These are phyloP conservation scores for Dactylonectria estremocensis DNA, from an alignment of 2,329 filamentous ascomycete genomes.

Conservation along the genomic window DNA sequence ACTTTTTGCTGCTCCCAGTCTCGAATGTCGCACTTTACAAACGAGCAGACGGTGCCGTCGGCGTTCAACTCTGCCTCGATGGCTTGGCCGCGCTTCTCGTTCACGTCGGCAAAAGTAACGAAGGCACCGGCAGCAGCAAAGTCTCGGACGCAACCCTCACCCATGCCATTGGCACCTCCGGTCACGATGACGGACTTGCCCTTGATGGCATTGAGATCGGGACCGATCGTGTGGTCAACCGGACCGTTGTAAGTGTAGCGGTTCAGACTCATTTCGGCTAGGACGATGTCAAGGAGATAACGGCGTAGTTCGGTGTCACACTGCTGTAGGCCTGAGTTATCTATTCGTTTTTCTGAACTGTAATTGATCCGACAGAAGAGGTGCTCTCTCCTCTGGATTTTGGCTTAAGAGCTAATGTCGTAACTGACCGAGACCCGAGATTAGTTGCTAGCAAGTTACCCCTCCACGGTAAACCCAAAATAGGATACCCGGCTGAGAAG, in stretches of 20 bases:
- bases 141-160: constrained; percentile 53
- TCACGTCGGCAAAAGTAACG: constrained; percentile 59
- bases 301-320: no score
- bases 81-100: constrained; percentile 50
- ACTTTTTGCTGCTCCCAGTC: constrained; percentile 60
- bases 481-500: neutral
- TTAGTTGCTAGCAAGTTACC: neutral
- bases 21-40: constrained; percentile 60
- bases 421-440: neutral
- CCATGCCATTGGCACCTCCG: constrained; percentile 62
- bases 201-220: constrained; percentile 40
- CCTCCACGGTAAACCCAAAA: neutral
- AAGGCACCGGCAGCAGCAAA: constrained; percentile 57
- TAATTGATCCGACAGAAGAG: no score
- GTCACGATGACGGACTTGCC: constrained; percentile 65
- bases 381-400: no score
- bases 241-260: constrained; percentile 41
- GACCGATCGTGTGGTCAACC: constrained; percentile 34
- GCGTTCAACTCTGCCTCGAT: constrained; percentile 53
- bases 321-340: no score
- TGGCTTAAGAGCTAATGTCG: no score
- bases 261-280: constrained; percentile 3
- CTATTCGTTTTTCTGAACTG: no score
- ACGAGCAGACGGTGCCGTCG: constrained; percentile 42
- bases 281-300: no score